Percentiles rank a stretch among this genome's conserved stretches.
Evolutionary conservation across 2,329 filamentous ascomycete species (phyloP).

Genomic region (Metarhizium robertsii): DNA sequence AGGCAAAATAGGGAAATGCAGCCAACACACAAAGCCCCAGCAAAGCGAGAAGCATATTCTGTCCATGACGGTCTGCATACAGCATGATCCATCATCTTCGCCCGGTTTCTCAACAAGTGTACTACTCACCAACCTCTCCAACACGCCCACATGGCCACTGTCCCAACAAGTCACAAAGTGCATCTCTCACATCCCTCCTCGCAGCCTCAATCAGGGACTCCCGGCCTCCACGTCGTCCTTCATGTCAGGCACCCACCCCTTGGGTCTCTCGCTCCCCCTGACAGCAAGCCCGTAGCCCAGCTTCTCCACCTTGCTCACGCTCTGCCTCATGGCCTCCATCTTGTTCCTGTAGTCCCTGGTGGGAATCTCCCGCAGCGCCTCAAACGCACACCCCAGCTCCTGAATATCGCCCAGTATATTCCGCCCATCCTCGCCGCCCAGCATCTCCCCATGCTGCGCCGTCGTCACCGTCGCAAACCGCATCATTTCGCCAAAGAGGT

Average conservation of each 20-base stretch:
- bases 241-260: constrained; percentile 84
- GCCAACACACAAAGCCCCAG: too few species aligned
- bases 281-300: constrained; percentile 83
- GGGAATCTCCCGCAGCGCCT: constrained; percentile 55
- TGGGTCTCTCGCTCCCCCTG: constrained; percentile 77
- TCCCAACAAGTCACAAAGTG: neutral
- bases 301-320: constrained; percentile 89
- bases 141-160: neutral
- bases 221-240: constrained; percentile 22
- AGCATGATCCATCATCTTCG: too few species aligned
- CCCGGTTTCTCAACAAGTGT: too few species aligned
- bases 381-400: constrained; percentile 64
- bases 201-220: neutral
- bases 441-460: constrained; percentile 55
- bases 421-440: constrained; percentile 31
- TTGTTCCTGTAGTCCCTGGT: constrained; percentile 62
- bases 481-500: constrained; percentile 95
- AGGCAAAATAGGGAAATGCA: too few species aligned
- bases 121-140: neutral
- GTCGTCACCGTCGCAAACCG: constrained; percentile 85
- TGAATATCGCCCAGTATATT: constrained; percentile 76
- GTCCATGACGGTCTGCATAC: too few species aligned
- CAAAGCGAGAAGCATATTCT: too few species aligned
- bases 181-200: neutral
- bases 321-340: constrained; percentile 74